phyloP scores from a whole-genome alignment of 1,139 yeast species.

The Candida mesenterica region DNA sequence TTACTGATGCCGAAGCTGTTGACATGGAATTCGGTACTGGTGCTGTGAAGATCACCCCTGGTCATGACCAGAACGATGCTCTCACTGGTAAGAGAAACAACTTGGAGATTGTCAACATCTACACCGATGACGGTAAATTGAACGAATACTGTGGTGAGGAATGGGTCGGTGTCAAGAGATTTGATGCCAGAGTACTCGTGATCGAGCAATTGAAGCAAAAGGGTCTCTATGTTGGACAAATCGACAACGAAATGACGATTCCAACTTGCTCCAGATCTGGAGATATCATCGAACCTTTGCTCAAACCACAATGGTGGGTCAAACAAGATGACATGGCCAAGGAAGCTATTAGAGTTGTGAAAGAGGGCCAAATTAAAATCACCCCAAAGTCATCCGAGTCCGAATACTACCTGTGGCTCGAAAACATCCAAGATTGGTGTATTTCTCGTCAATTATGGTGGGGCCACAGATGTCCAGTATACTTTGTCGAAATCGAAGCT shows the following conservation, averaged over 20 bases:
- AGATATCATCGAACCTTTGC: constrained; percentile 90
- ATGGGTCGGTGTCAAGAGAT: constrained; percentile 88
- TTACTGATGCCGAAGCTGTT: constrained; percentile 89
- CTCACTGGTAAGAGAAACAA: constrained; percentile 92
- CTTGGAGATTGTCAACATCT: constrained; percentile 82
- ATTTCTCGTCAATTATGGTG: constrained; percentile 99
- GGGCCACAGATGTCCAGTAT: constrained; percentile 99
- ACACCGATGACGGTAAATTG: constrained; percentile 88
- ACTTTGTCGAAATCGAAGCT: constrained; percentile 81
- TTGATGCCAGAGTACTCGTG: constrained; percentile 86
- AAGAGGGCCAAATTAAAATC: constrained; percentile 75
- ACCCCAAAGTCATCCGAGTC: constrained; percentile 87
- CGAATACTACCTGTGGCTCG: constrained; percentile 95
- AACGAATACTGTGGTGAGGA: constrained; percentile 89
- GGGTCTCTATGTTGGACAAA: constrained; percentile 77
- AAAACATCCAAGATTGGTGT: constrained; percentile 98
- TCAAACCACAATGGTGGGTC: constrained; percentile 99
- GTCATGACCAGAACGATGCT: constrained; percentile 97
- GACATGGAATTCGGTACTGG: constrained; percentile 99
- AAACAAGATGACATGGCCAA: constrained; percentile 86
- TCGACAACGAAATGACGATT: constrained; percentile 92
- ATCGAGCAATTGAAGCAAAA: constrained; percentile 74
- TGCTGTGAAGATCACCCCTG: constrained; percentile 98
- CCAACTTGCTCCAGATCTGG: constrained; percentile 96
- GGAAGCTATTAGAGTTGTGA: constrained; percentile 84